Percentiles rank a stretch among this genome's conserved stretches.
Evolutionary conservation across 768 basidiomycete genomes (phyloP).

Genomic region (Auriscalpium vulgare): DNA sequence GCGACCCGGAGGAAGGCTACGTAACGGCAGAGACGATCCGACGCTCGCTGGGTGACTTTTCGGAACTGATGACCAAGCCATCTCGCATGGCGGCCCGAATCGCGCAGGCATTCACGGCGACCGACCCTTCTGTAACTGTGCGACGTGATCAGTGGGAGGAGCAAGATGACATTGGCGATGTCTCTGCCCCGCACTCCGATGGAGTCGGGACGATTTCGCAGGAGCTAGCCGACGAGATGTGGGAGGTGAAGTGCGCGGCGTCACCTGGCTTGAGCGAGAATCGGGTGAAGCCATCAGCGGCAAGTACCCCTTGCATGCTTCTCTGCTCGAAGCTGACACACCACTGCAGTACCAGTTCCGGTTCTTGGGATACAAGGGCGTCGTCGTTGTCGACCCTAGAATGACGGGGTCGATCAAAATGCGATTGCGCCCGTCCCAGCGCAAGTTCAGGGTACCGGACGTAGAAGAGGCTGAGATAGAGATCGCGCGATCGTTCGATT

Average conservation of each 20-base stretch:
- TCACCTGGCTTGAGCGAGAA: constrained; percentile 20
- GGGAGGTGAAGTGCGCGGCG: constrained; percentile 42
- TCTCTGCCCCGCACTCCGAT: constrained; percentile 53
- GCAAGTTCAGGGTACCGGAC: constrained; percentile 54
- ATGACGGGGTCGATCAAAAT: constrained; percentile 51
- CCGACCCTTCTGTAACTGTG: constrained; percentile 63
- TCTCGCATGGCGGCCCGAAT: constrained; percentile 81
- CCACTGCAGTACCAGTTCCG: constrained; percentile 65
- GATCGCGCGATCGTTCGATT: constrained; percentile 56
- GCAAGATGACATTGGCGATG: constrained; percentile 46
- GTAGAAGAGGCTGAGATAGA: constrained; percentile 52
- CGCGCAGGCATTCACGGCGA: constrained; percentile 79
- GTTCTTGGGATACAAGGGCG: constrained; percentile 74
- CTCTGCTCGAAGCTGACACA: background rate
- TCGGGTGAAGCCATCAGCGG: constrained; percentile 49
- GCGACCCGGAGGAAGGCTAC: constrained; percentile 30
- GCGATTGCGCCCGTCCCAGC: constrained; percentile 67
- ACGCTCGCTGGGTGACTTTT: constrained; percentile 59
- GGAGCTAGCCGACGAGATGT: constrained; percentile 50
- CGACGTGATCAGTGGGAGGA: constrained; percentile 49
- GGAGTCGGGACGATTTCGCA: constrained; percentile 75
- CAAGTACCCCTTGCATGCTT: constrained; percentile 27
- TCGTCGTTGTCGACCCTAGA: constrained; percentile 55
- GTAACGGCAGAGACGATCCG: constrained; percentile 58
- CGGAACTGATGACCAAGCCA: constrained; percentile 35